Evolutionary conservation across 352 stramenopile genomes (phyloP), one percentile per base, ranked within the genome.

Genomic region (Phytopythium helicoides): DNA sequence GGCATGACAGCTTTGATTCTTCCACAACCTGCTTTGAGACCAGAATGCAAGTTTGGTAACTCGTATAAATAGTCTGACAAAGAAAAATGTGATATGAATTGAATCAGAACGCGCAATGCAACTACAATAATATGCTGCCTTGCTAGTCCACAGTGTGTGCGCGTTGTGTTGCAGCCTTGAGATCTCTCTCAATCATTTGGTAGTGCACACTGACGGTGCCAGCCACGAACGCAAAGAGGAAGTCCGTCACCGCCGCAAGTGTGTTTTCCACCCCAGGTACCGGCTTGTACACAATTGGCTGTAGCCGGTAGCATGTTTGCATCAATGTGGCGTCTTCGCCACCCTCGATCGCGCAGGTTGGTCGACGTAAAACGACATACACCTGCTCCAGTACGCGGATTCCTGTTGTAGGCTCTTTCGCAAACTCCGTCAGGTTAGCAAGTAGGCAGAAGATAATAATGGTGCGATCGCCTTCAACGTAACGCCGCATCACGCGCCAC

Each of bases 341-440:
- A n/a, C n/a, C n/a, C n/a, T n/a, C n/a, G n/a, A n/a, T n/a, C n/a
- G n/a, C n/a, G n/a, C n/a, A n/a, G n/a, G n/a, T n/a, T 16, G 45
- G 26, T 1, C 45, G 45, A 12, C 44, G 44, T 11, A 50, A n/a
- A 21, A 46, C 47, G 26, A 54, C 37, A 23, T 28, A 54, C 9
- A 22, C 12, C 37, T 45, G 47, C 23, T 54, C 47, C 4, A 37
- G 47, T 6, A 54, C 35, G 15, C 36, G 34, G 16, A 54, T 54
- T 2, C 47, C 47, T 7, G 35, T 36, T 5, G 37, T 18, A 6
- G 47, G 47, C 22, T 54, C 16, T 14, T 34, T 37, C 2, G 34
- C 36, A 18, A 54, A 54, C 35, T 54, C 42, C 23, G 42, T 49
- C 26, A 26, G 22, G 23, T 38, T 26, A 9, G 42, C 42, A 14